phyloP scores from a whole-genome alignment of 2,329 filamentous ascomycete species.

The Bipolaris victoriae region DNA sequence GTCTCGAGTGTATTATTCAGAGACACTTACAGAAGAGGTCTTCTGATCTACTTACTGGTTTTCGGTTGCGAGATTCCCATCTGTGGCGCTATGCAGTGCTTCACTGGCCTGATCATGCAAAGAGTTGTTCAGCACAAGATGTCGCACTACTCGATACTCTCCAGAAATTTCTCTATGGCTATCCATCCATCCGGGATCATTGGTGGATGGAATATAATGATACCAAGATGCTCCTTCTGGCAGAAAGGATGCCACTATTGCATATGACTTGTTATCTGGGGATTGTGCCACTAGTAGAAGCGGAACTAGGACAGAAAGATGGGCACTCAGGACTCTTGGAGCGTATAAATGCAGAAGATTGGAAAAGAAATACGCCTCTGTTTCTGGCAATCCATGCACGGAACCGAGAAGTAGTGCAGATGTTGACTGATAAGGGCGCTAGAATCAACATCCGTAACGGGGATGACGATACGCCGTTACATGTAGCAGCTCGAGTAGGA shows the following conservation, averaged over 20 bases:
- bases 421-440: neutral
- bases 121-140: neutral
- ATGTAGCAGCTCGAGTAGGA: neutral
- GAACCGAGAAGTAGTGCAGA: neutral
- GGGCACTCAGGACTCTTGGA: neutral
- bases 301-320: neutral
- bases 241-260: too few relatives aligned
- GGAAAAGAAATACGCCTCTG: neutral
- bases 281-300: neutral
- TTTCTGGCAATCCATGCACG: neutral
- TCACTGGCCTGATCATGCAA: constrained; percentile 10
- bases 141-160: neutral
- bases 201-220: neutral
- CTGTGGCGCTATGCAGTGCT: neutral
- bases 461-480: neutral
- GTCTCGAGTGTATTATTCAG: neutral
- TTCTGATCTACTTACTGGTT: neutral
- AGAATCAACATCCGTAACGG: neutral
- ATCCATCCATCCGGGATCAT: neutral
- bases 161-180: neutral
- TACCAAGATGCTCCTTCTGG: too few relatives aligned
- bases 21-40: neutral
- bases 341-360: neutral
- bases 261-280: neutral
- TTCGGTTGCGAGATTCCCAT: neutral